Percentiles rank a stretch among this genome's conserved stretches.
These are phyloP conservation scores for Aureobasidium pullulans DNA, from an alignment of 2,329 filamentous ascomycete genomes.

Conservation along the genomic window DNA sequence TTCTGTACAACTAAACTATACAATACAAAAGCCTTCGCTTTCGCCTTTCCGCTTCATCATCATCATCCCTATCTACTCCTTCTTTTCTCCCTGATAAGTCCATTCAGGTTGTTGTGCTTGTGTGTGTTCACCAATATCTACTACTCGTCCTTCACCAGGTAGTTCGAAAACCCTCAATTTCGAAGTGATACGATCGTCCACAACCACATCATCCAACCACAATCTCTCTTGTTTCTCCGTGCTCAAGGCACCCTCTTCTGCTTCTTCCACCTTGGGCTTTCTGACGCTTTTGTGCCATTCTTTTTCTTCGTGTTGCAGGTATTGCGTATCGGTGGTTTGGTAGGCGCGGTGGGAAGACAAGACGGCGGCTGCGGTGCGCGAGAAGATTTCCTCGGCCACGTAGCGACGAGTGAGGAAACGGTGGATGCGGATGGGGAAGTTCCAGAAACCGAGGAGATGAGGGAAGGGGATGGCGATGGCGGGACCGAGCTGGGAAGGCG, in stretches of 20 bases:
- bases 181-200: slow-evolving; percentile 67
- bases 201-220: slow-evolving; percentile 65
- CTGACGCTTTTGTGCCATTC: slow-evolving; percentile 80
- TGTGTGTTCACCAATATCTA: neutral
- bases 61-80: neutral
- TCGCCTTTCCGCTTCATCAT: neutral
- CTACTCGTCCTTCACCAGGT: slow-evolving; percentile 22
- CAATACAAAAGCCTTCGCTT: neutral
- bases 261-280: slow-evolving; percentile 36
- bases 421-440: slow-evolving; percentile 77
- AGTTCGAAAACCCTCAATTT: slow-evolving; percentile 78
- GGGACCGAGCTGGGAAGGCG: slow-evolving; percentile 66
- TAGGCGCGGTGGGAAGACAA: slow-evolving; percentile 49
- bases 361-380: slow-evolving; percentile 78
- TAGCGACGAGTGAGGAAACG: slow-evolving; percentile 79
- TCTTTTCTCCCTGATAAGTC: neutral
- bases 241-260: slow-evolving; percentile 34
- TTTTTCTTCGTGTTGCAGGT: slow-evolving; percentile 63
- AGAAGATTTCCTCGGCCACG: slow-evolving; percentile 81
- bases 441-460: slow-evolving; percentile 85
- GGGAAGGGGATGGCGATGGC: slow-evolving; percentile 69
- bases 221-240: slow-evolving; percentile 33
- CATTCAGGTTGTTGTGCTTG: neutral
- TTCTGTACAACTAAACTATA: neutral
- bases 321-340: slow-evolving; percentile 56